A percentile compares a stretch with the other conserved stretches of the same genome.
These are phyloP conservation scores for Acanthamoeba castellanii DNA, from an alignment of 208 protist genomes.

Conservation along the genomic window DNA sequence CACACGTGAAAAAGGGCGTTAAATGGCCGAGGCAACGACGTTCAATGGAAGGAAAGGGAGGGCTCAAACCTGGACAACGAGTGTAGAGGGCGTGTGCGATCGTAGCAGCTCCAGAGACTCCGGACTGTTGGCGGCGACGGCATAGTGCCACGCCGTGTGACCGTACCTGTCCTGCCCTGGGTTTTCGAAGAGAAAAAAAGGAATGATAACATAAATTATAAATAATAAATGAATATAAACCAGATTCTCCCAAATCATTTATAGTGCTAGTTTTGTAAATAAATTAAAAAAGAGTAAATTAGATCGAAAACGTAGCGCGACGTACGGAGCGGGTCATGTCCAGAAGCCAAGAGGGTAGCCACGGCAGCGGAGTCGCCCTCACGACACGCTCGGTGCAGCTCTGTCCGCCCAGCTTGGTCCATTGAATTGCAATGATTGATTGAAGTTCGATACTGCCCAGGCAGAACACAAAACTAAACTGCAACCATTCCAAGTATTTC, in stretches of 20 bases:
- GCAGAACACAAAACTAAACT: no score
- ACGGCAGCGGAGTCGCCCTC: not conserved
- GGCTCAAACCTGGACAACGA: not conserved
- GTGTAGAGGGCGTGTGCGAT: not conserved
- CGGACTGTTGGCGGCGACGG: not conserved
- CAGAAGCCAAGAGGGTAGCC: not conserved
- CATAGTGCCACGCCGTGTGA: not conserved
- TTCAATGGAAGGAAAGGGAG: no score
- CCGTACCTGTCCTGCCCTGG: not conserved
- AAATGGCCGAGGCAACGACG: no score
- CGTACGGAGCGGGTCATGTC: not conserved
- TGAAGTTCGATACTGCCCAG: no score
- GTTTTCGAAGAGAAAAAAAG: no score
- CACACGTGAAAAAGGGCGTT: not conserved
- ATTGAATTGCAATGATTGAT: not conserved
- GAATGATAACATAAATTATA: no score
- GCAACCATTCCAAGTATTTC: no score
- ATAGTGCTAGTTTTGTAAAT: no score
- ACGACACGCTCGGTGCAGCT: not conserved
- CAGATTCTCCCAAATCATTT: no score
- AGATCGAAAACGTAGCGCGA: no score
- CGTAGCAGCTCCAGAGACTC: not conserved
- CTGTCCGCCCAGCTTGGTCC: not conserved
- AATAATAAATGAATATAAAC: no score
- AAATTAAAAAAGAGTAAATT: no score